Conservation (phyloP, 306 rosid species). For the Arachis hypogaea region DNA sequence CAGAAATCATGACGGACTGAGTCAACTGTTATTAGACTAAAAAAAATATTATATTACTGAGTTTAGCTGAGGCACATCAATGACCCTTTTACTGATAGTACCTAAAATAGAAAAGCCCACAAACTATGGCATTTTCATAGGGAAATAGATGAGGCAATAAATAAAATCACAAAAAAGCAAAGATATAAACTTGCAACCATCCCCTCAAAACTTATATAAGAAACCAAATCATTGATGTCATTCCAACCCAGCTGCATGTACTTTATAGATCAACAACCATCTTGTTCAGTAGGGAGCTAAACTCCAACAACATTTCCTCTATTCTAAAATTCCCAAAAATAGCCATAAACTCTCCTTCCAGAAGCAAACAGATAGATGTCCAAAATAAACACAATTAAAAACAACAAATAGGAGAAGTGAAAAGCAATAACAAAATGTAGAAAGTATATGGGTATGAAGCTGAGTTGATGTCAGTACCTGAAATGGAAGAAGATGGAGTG, state of each 20-base stretch:
- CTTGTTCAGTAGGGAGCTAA: not conserved
- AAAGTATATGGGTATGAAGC: constrained; percentile 3
- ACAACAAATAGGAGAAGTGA: not conserved
- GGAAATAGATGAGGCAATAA: constrained; percentile 17
- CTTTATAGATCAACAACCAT: not conserved
- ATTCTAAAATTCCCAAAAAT: not conserved
- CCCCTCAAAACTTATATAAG: not conserved
- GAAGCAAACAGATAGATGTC: not conserved
- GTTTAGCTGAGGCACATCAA: not conserved
- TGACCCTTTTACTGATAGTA: not conserved
- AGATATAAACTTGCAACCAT: constrained; percentile 7
- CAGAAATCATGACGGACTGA: not conserved
- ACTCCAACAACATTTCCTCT: not conserved
- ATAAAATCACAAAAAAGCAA: constrained; percentile 1
- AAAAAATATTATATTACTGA: too few species aligned
- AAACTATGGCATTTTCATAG: constrained; percentile 8
- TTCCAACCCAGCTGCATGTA: not conserved
- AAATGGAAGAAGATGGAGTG: constrained; percentile 5
- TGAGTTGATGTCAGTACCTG: constrained; percentile 27
- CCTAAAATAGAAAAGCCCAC: constrained; percentile 27
- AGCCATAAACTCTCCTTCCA: constrained; percentile 16
- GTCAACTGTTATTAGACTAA: not conserved
- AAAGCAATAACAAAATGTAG: not conserved
- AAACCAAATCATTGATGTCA: constrained; percentile 24
- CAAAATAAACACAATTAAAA: not conserved